Evolutionary conservation across 1,284 basidiomycete genomes (phyloP).

Genomic region (Grifola frondosa): DNA sequence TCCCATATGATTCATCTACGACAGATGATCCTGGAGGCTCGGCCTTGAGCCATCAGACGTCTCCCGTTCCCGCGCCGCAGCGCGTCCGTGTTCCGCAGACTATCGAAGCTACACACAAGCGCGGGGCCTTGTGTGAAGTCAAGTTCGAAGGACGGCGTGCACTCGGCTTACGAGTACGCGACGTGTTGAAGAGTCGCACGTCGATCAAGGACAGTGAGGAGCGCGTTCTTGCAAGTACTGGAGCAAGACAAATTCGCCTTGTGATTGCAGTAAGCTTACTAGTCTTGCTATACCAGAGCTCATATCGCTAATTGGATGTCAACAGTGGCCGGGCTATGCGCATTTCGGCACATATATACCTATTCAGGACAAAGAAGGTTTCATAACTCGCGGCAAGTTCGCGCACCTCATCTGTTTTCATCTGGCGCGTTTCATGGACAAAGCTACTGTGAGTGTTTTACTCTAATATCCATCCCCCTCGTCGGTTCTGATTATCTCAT

Average conservation of each 20-base stretch:
- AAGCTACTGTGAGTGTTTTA: slow-evolving; percentile 8
- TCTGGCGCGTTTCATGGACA: slow-evolving; percentile 8
- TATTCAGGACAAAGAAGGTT: slow-evolving; percentile 10
- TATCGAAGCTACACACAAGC: slow-evolving; percentile 2
- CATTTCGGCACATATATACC: slow-evolving; percentile 16
- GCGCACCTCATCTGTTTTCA: slow-evolving; percentile 13
- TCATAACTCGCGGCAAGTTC: slow-evolving; percentile 17
- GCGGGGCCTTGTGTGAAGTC: slow-evolving; percentile 5
- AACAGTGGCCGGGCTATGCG: slow-evolving; percentile 23
- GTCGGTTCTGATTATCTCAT: background rate
- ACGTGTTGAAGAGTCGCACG: slow-evolving; percentile 9
- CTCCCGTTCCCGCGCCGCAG: background rate
- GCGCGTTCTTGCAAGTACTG: slow-evolving; percentile 13
- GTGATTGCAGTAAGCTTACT: slow-evolving; percentile 18
- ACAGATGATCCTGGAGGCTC: too few relatives aligned
- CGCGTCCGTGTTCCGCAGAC: slow-evolving; percentile 17
- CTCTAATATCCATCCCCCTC: background rate
- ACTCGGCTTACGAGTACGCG: slow-evolving; percentile 18
- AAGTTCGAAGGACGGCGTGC: slow-evolving; percentile 5
- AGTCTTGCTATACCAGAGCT: too few relatives aligned
- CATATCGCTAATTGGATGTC: too few relatives aligned
- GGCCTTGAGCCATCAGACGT: too few relatives aligned
- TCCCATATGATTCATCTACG: too few relatives aligned
- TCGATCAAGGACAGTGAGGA: slow-evolving; percentile 12
- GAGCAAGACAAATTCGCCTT: slow-evolving; percentile 19